Evolutionary conservation across 805 yeast genomes (phyloP).

Genomic region (Candida orba): DNA sequence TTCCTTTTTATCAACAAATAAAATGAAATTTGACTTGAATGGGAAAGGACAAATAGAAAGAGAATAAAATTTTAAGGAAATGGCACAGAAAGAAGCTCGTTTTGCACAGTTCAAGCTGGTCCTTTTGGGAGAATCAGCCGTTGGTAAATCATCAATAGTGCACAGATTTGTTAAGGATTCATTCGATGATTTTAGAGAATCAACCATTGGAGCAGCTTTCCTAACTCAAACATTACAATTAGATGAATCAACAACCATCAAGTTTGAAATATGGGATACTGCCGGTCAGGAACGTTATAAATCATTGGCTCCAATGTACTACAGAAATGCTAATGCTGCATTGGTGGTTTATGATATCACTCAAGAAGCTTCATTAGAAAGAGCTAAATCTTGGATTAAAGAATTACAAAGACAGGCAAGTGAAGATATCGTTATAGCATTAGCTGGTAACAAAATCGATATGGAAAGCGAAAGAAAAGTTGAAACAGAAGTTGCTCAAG

Average conservation of each 20-base stretch:
- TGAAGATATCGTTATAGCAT: slow-evolving; percentile 52
- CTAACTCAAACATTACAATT: slow-evolving; percentile 67
- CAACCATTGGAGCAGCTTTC: slow-evolving; percentile 98
- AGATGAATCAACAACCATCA: slow-evolving; percentile 34
- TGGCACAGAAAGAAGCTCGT: slow-evolving; percentile 17
- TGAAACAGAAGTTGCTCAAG: slow-evolving; percentile 37
- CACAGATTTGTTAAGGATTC: slow-evolving; percentile 68
- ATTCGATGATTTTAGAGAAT: slow-evolving; percentile 75
- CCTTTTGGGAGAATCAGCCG: slow-evolving; percentile 64
- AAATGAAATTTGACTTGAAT: not conserved
- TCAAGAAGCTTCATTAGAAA: slow-evolving; percentile 50
- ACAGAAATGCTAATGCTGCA: slow-evolving; percentile 75
- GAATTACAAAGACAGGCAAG: slow-evolving; percentile 66
- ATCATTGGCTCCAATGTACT: slow-evolving; percentile 77
- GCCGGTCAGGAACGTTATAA: slow-evolving; percentile 93
- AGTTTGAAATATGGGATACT: slow-evolving; percentile 66
- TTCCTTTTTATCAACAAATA: not conserved
- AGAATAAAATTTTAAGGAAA: not conserved
- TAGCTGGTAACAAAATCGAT: slow-evolving; percentile 77
- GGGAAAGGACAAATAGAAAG: too few species aligned
- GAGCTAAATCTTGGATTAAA: slow-evolving; percentile 72
- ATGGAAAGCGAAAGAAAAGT: slow-evolving; percentile 43
- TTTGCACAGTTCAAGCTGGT: slow-evolving; percentile 53
- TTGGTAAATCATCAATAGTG: slow-evolving; percentile 79
- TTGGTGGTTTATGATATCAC: slow-evolving; percentile 74